Conservation (phyloP, 768 basidiomycete genomes). For the Tephrocybe sp. region DNA sequence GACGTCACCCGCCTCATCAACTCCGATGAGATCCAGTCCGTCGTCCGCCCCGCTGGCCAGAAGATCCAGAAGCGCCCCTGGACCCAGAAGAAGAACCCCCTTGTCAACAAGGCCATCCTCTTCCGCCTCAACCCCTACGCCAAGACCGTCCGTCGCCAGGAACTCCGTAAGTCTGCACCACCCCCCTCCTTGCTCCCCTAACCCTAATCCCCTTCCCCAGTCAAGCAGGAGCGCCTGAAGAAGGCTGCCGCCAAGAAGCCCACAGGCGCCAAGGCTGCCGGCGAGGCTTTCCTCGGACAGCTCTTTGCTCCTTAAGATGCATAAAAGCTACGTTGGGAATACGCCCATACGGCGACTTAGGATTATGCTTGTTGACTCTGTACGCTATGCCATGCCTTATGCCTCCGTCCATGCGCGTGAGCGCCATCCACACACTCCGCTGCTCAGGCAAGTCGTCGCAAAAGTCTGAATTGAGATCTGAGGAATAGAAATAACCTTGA, state of each 20-base stretch:
- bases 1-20: slow-evolving; percentile 98
- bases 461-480: too few relatives aligned
- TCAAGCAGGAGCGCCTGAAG: slow-evolving; percentile 79
- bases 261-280: slow-evolving; percentile 62
- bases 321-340: background rate
- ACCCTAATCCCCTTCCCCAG: slow-evolving; percentile 34
- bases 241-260: slow-evolving; percentile 65
- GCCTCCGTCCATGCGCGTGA: background rate
- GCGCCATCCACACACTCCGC: too few relatives aligned
- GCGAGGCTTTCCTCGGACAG: slow-evolving; percentile 81
- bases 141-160: slow-evolving; percentile 88
- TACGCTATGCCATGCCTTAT: slow-evolving; percentile 5
- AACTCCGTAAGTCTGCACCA: slow-evolving; percentile 65
- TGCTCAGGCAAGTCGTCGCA: too few relatives aligned
- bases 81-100: slow-evolving; percentile 99
- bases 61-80: slow-evolving; percentile 90
- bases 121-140: slow-evolving; percentile 99
- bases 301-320: slow-evolving; percentile 80
- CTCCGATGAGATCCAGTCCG: slow-evolving; percentile 96
- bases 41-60: slow-evolving; percentile 86
- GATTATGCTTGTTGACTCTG: slow-evolving; percentile 9
- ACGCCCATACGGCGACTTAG: background rate
- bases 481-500: too few relatives aligned
- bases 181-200: too few relatives aligned
- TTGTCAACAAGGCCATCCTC: slow-evolving; percentile 89